These are phyloP conservation scores for Sporothrix protearum DNA, from an alignment of 2,329 filamentous ascomycete genomes.

Conservation along the genomic window DNA sequence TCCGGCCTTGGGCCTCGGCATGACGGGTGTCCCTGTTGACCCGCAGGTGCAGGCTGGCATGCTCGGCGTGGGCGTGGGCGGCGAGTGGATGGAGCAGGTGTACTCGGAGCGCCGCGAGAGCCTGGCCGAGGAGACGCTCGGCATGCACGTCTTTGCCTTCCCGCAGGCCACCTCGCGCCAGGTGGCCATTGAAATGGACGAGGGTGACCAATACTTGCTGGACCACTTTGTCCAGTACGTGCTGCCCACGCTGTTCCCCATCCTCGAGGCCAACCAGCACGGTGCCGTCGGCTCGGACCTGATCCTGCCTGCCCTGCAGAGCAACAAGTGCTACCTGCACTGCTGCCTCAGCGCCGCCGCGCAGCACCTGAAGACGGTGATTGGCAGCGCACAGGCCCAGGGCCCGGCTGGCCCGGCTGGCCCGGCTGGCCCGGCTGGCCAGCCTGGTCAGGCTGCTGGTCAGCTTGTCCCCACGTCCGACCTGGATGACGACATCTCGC, in stretches of 20 bases:
- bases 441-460: too few relatives aligned
- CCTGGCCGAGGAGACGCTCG: conserved; percentile 61
- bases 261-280: conserved; percentile 85
- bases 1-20: conserved; percentile 18
- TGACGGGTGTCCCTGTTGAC: neutral
- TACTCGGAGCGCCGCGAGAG: conserved; percentile 67
- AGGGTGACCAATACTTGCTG: conserved; percentile 79
- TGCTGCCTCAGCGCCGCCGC: conserved; percentile 92
- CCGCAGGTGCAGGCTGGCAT: neutral
- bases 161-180: conserved; percentile 67
- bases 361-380: conserved; percentile 81
- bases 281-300: conserved; percentile 76
- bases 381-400: conserved; percentile 39
- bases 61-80: conserved; percentile 31
- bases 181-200: conserved; percentile 76
- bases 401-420: neutral
- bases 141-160: conserved; percentile 82
- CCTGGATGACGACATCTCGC: conserved; percentile 86
- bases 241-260: conserved; percentile 83
- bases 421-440: neutral
- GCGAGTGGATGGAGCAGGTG: conserved; percentile 69
- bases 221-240: conserved; percentile 90
- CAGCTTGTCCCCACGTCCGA: conserved; percentile 39
- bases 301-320: conserved; percentile 81
- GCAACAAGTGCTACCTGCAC: conserved; percentile 90